phyloP scores from a whole-genome alignment of 371 early-diverging fungal species.

The Neoconidiobolus thromboides region DNA sequence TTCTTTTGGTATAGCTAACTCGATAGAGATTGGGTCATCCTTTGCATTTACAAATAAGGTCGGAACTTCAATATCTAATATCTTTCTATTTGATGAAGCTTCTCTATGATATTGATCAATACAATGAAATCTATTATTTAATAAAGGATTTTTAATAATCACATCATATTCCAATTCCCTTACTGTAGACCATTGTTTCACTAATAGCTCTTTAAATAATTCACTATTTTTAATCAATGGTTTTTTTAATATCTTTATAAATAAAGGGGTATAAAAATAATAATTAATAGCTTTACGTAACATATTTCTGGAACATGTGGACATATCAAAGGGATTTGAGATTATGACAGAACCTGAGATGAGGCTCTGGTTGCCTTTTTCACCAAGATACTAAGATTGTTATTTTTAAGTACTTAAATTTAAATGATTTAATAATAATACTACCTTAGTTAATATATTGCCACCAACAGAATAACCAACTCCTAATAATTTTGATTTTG shows the following conservation, averaged over 20 bases:
- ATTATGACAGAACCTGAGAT: slow-evolving; percentile 59
- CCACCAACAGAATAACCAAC: slow-evolving; percentile 81
- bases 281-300: neutral
- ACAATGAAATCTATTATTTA: slow-evolving; percentile 46
- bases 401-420: neutral
- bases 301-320: slow-evolving; percentile 15
- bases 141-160: slow-evolving; percentile 10
- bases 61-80: slow-evolving; percentile 52
- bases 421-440: neutral
- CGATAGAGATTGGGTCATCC: slow-evolving; percentile 81
- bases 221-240: slow-evolving; percentile 35
- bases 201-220: no score
- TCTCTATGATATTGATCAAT: slow-evolving; percentile 68
- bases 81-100: slow-evolving; percentile 45
- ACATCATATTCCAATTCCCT: neutral
- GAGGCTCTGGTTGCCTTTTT: slow-evolving; percentile 52
- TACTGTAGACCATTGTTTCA: neutral
- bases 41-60: slow-evolving; percentile 62
- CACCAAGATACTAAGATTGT: slow-evolving; percentile 46
- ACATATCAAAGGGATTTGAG: slow-evolving; percentile 67
- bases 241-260: neutral
- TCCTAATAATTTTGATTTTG: slow-evolving; percentile 46
- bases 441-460: slow-evolving; percentile 70
- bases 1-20: slow-evolving; percentile 45
- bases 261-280: neutral